phyloP scores from a whole-genome alignment of 208 protist species.

The Trichomonas tenax region DNA sequence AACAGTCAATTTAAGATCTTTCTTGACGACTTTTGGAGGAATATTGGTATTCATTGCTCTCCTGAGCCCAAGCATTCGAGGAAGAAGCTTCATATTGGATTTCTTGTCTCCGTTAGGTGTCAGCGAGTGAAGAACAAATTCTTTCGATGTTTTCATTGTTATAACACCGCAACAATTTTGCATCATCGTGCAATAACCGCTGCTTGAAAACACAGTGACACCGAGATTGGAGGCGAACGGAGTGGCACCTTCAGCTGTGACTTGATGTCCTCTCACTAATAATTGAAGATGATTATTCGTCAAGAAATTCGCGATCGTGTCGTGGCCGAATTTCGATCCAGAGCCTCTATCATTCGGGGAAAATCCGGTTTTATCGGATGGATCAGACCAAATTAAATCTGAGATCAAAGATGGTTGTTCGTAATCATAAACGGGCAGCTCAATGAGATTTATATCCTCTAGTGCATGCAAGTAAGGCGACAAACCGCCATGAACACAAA shows the following conservation, averaged over 20 bases:
- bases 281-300: not conserved
- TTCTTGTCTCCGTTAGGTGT: not conserved
- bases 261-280: not conserved
- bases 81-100: not conserved
- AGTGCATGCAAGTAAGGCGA: not conserved
- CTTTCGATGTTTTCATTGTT: not conserved
- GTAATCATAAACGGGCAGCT: not conserved
- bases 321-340: conserved; percentile 87
- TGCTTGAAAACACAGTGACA: not conserved
- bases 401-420: not conserved
- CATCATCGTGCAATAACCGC: not conserved
- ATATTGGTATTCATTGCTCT: not conserved
- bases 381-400: conserved; percentile 20
- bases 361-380: conserved; percentile 48
- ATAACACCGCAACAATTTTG: not conserved
- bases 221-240: not conserved
- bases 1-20: not conserved
- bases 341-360: conserved; percentile 92
- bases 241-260: not conserved
- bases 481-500: not conserved
- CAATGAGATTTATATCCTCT: not conserved
- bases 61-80: not conserved
- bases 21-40: not conserved
- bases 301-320: conserved; percentile 84
- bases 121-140: not conserved